These are phyloP conservation scores for Dendrobium nobile DNA, from an alignment of 106 monocot species.

Conservation along the genomic window DNA sequence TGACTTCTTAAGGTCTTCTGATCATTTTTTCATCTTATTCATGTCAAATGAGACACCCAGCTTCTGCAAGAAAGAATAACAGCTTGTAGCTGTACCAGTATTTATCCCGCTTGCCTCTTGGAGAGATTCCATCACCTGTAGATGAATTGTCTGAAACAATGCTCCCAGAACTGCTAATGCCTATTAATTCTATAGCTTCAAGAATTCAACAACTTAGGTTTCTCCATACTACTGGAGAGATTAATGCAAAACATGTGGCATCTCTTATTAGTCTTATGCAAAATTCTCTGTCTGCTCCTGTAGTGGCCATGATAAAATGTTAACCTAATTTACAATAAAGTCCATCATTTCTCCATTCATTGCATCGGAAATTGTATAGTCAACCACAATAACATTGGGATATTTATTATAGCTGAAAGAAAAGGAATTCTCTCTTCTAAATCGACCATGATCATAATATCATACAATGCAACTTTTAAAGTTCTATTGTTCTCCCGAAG, in stretches of 20 bases:
- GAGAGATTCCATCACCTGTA: no score
- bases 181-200: constrained; percentile 91
- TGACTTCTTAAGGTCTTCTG: no score
- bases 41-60: no score
- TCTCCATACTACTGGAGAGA: constrained; percentile 97
- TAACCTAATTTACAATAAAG: constrained; percentile 84
- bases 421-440: constrained; percentile 56
- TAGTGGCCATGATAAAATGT: constrained; percentile 93
- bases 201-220: constrained; percentile 98
- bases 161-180: no score
- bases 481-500: constrained; percentile 28
- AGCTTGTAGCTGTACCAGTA: no score
- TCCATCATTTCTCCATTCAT: constrained; percentile 60
- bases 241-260: constrained; percentile 78
- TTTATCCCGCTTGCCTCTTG: no score
- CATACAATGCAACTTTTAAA: no score
- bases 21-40: no score
- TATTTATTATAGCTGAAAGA: constrained; percentile 44
- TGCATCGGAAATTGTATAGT: constrained; percentile 59
- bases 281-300: constrained; percentile 65
- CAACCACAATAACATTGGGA: constrained; percentile 69
- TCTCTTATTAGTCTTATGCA: constrained; percentile 71
- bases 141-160: no score
- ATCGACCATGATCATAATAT: no score
- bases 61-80: no score